Base-by-base conservation (phyloP, 441 rosid genomes). In the Raphanus hybrid region DNA sequence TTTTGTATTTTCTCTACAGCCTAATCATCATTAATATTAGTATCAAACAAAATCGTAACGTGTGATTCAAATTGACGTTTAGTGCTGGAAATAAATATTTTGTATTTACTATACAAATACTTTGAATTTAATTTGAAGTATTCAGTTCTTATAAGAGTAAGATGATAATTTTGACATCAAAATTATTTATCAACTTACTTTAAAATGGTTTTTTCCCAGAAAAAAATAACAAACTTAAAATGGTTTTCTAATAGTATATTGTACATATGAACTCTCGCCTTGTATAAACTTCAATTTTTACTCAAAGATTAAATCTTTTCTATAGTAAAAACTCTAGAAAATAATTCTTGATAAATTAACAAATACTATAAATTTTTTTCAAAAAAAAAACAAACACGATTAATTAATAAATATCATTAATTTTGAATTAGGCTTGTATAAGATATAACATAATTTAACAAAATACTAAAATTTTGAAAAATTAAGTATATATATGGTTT, bases 11-110 rank as follows among this genome's bases (percentile, higher is more conserved):
- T 14, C 0, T 70, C 26, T 14, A 63, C 32, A 8, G 8, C 8
- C 59, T 64, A 39, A 41, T 71, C 27, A 60, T 3, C 4, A 3
- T 29, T 29, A 29, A 29, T 29, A 29, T 29, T 66, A 0, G 39
- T 50, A 20, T 63, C 20, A 0, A 63, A n/a, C 54, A 0, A 9
- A 26, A 10, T 59, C 18, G 57, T 54, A 63, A 62, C 64, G 58
- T 77, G 70, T 65, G 54, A 18, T 34, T 41, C 43, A 18, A 57
- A 77, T 57, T 23, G 61, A 70, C 75, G 14, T 77, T 15, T 59
- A 5, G 11, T 11, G 2, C 58, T 0, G 34, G 76, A 0, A 27
- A 26, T 10, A n/a, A 5, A 29, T 45, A 0, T 43, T 8, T 45
- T 57, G 23, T 27, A 5, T 23, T 39, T 26, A 59, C 6, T 26